phyloP scores from a whole-genome alignment of 257 asterid genomes.

The Gynochthodes officinalis region DNA sequence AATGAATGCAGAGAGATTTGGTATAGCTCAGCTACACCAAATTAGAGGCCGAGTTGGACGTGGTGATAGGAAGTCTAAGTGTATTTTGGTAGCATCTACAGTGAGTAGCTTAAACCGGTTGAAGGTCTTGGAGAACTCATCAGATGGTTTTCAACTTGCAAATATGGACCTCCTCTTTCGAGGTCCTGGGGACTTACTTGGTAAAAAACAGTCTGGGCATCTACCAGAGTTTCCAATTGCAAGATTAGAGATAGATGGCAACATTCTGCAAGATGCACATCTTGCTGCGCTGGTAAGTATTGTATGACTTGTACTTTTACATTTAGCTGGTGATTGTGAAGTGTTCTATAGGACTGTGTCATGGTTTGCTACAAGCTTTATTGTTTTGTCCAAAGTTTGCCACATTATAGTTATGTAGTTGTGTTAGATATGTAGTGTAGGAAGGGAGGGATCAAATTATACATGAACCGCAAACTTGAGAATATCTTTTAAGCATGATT shows the following conservation, averaged over 20 bases:
- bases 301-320: background rate
- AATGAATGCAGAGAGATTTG: conserved; percentile 94
- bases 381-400: background rate
- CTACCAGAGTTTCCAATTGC: conserved; percentile 93
- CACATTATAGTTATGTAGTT: background rate
- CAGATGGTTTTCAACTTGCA: conserved; percentile 82
- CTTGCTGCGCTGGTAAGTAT: conserved; percentile 77
- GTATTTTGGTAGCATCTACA: conserved; percentile 60
- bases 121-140: conserved; percentile 78
- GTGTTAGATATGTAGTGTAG: background rate
- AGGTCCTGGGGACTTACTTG: conserved; percentile 97
- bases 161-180: conserved; percentile 86
- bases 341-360: background rate
- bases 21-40: conserved; percentile 90
- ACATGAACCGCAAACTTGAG: background rate
- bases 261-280: conserved; percentile 85
- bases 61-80: conserved; percentile 77
- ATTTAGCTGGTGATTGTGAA: background rate
- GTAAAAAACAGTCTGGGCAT: conserved; percentile 92
- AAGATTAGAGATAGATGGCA: conserved; percentile 87
- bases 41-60: conserved; percentile 96
- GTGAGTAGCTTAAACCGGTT: conserved; percentile 58
- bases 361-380: background rate
- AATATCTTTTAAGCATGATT: background rate
- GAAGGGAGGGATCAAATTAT: no score